Conservation (phyloP, 805 yeast genomes). For the Teunomyces gatunensis region DNA sequence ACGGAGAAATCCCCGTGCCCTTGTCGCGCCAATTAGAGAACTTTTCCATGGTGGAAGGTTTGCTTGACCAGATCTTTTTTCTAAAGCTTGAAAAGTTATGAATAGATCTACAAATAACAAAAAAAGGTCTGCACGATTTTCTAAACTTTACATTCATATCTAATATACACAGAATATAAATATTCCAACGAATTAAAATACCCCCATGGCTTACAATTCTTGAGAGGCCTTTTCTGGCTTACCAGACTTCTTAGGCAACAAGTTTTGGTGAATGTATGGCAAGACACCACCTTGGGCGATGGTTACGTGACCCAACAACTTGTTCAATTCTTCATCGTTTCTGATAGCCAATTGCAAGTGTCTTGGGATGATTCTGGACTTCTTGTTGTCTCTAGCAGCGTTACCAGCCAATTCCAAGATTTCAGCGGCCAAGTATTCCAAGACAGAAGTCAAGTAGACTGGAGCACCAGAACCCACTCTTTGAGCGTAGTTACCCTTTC, state of each 20-base stretch:
- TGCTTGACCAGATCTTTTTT: background rate
- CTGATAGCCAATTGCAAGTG: constrained; percentile 52
- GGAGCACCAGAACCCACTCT: constrained; percentile 55
- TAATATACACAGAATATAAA: constrained; percentile 13
- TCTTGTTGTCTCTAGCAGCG: constrained; percentile 76
- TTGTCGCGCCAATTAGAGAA: constrained; percentile 83
- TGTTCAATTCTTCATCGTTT: constrained; percentile 52
- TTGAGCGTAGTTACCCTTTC: constrained; percentile 51
- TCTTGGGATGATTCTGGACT: constrained; percentile 65
- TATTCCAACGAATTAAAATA: constrained; percentile 2
- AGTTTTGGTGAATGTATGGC: constrained; percentile 50
- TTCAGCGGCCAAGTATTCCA: constrained; percentile 50
- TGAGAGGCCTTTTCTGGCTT: constrained; percentile 50
- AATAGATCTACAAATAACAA: too few relatives aligned
- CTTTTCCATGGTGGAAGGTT: constrained; percentile 59
- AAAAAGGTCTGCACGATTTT: background rate
- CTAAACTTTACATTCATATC: constrained; percentile 13
- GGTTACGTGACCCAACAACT: constrained; percentile 62
- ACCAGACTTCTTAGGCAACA: constrained; percentile 54
- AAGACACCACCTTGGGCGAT: constrained; percentile 54
- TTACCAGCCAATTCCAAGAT: constrained; percentile 52
- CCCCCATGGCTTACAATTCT: constrained; percentile 43
- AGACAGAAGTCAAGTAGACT: constrained; percentile 49
- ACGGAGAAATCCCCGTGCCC: constrained; percentile 93
- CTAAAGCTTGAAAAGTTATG: background rate